Percentiles rank a stretch among this genome's conserved stretches.
Evolutionary conservation across 768 basidiomycete species (phyloP).

Genomic region (Calvatia gigantea): DNA sequence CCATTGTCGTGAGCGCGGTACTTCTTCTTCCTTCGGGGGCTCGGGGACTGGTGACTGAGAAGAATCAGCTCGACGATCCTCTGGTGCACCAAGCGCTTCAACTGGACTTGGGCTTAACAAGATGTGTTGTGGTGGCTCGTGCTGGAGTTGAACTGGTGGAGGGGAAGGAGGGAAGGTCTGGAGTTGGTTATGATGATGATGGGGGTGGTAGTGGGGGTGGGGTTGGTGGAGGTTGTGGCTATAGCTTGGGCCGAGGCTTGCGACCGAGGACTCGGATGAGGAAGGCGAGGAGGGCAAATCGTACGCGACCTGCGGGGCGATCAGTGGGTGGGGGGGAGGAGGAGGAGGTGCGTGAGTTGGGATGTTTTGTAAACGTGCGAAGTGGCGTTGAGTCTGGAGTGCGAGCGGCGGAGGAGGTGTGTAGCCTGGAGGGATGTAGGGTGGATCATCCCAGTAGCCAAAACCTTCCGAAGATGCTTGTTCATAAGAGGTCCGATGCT

Average conservation of each 20-base stretch:
- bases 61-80: not conserved
- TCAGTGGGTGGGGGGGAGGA: not conserved
- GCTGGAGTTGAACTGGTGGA: not conserved
- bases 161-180: not conserved
- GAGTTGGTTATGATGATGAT: no score
- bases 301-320: not conserved
- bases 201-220: no score
- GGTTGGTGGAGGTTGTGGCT: not conserved
- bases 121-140: not conserved
- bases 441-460: not conserved
- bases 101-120: not conserved
- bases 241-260: not conserved
- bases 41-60: not conserved
- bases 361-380: not conserved
- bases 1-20: slow-evolving; percentile 14
- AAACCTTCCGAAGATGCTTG: not conserved
- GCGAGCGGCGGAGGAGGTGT: not conserved
- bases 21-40: not conserved
- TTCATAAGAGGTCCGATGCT: not conserved
- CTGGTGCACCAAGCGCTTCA: not conserved
- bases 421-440: slow-evolving; percentile 2
- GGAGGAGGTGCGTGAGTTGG: not conserved
- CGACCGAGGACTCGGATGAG: not conserved
- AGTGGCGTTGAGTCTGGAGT: not conserved
- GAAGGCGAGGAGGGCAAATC: not conserved